Conservation (phyloP, 257 asterid species). For the Primulina eburnea region DNA sequence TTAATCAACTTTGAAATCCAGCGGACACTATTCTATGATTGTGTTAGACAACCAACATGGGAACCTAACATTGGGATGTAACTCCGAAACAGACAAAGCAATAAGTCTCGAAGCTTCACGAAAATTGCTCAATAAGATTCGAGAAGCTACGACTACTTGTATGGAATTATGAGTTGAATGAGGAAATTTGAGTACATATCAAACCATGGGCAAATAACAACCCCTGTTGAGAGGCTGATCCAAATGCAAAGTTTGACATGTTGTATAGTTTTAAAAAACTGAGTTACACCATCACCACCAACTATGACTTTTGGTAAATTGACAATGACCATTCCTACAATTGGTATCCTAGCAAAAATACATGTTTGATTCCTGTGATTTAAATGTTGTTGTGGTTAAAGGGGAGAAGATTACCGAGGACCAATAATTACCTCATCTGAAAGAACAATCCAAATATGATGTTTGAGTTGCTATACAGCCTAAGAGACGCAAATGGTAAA, state of each 20-base stretch:
- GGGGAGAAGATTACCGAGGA: no score
- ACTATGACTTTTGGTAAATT: no score
- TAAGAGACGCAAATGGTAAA: no score
- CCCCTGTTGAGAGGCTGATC: background rate
- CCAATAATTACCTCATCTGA: no score
- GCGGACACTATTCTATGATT: background rate
- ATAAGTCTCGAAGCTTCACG: background rate
- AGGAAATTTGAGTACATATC: background rate
- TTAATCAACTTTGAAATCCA: slow-evolving; percentile 11
- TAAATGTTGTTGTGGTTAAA: no score
- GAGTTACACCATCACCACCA: no score
- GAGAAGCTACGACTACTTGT: background rate
- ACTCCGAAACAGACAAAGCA: background rate
- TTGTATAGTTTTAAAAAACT: no score
- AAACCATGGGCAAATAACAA: background rate
- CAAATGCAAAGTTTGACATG: background rate
- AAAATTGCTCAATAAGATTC: background rate
- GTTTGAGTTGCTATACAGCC: no score
- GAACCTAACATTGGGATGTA: background rate
- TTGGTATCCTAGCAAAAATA: no score
- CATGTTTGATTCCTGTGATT: no score
- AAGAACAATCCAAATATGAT: no score
- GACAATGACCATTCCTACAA: no score
- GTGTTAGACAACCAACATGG: slow-evolving; percentile 23
- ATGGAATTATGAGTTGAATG: background rate